Evolutionary conservation across 208 protist genomes (phyloP), one percentile per base, ranked within the genome.

Genomic region (Sergeia podlipaevii): DNA sequence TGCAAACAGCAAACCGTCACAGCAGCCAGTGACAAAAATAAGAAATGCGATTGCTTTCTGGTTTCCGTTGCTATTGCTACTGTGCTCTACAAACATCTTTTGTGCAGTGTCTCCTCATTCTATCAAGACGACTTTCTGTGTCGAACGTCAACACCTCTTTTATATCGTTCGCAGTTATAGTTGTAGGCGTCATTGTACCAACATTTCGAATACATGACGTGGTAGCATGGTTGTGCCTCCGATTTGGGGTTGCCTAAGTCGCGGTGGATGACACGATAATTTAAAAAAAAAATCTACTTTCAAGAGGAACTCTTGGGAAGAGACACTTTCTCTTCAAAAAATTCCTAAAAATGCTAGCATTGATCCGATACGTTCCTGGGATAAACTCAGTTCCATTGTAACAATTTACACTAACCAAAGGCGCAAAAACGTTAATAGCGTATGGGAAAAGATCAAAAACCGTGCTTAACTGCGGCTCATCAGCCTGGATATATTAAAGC

Each of bases 361-460:
- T 38, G 13, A 46, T 26, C 0, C 44, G 42, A 17, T 90, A 75
- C 20, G 69, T 65, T 24, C 60, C 64, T 10, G 74, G 66, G 45
- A 77, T 60, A 39, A 90, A 74, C 47, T 86, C 70, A 8, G 75
- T 86, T 15, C 82, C 82, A 54, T 86, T 84, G 33, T 34, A 67
- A 32, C 58, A 65, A 37, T 83, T 66, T 1, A 86, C 44, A 18
- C 48, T 36, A 46, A 80, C 77, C 37, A 86, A 63, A n/a, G 78
- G 82, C 27, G 86, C 64, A 50, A 90, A 86, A 17, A 85, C 71
- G 65, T 90, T 86, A 26, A 90, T 38, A 10, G 78, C 74, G 52
- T 86, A 84, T 0, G 78, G 82, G 42, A 70, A 82, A 13, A 86
- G 41, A 50, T 85, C 65, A 0, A 74, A 70, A 4, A 71, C 58